Percentiles rank a stretch among this genome's conserved stretches.
Evolutionary conservation across 1,139 yeast genomes (phyloP).

Genomic region (Geotrichum klebahnii): DNA sequence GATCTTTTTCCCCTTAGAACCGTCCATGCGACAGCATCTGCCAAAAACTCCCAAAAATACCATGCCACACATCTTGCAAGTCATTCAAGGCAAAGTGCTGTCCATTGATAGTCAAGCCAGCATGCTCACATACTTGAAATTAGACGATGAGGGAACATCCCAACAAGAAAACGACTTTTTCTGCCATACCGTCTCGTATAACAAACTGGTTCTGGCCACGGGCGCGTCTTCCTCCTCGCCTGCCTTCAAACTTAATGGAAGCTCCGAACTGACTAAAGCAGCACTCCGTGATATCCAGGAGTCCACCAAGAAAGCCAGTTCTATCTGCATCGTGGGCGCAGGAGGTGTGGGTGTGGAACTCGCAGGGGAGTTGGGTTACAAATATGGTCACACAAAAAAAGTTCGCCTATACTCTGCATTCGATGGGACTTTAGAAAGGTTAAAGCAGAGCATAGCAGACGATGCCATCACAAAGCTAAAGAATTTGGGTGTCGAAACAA

Average conservation of each 20-base stretch:
- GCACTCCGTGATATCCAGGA: slow-evolving; percentile 16
- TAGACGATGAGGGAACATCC: slow-evolving; percentile 14
- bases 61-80: background rate
- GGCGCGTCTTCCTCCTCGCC: slow-evolving; percentile 23
- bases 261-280: slow-evolving; percentile 17
- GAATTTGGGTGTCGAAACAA: slow-evolving; percentile 16
- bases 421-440: slow-evolving; percentile 15
- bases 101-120: slow-evolving; percentile 16
- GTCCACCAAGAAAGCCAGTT: slow-evolving; percentile 17
- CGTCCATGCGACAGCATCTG: slow-evolving; percentile 16
- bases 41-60: slow-evolving; percentile 9
- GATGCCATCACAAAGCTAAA: slow-evolving; percentile 19
- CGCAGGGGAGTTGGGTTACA: slow-evolving; percentile 30
- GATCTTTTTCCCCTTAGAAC: slow-evolving; percentile 19
- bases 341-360: slow-evolving; percentile 33
- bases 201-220: slow-evolving; percentile 21
- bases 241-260: slow-evolving; percentile 22
- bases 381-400: slow-evolving; percentile 25
- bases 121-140: slow-evolving; percentile 14
- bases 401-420: slow-evolving; percentile 18
- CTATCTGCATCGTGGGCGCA: slow-evolving; percentile 30
- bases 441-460: slow-evolving; percentile 15
- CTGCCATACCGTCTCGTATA: slow-evolving; percentile 16
- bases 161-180: slow-evolving; percentile 9
- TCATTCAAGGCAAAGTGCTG: slow-evolving; percentile 21